phyloP scores from a whole-genome alignment of 495 filamentous ascomycete genomes.

The Penicilliopsis zonata region DNA sequence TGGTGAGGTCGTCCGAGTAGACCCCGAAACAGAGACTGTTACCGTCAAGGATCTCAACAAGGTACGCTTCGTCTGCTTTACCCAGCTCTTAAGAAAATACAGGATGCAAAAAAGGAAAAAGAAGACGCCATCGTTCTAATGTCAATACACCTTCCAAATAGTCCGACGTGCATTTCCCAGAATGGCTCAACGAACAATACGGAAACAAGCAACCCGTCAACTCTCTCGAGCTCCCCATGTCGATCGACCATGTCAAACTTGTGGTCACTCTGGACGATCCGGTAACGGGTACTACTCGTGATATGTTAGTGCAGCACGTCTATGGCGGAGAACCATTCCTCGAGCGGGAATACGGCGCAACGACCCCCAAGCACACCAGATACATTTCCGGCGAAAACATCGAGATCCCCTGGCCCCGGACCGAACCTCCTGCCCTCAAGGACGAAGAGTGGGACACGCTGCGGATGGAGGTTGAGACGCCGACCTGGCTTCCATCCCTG shows the following conservation, averaged over 20 bases:
- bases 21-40: conserved; percentile 43
- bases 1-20: conserved; percentile 48
- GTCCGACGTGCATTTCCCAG: conserved; percentile 46
- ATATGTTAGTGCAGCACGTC: conserved; percentile 66
- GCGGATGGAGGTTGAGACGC: conserved; percentile 60
- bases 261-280: conserved; percentile 61
- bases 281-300: conserved; percentile 44
- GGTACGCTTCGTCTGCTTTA: conserved; percentile 40
- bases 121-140: too few species aligned
- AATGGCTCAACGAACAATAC: conserved; percentile 34
- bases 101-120: too few species aligned
- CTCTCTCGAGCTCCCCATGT: conserved; percentile 36
- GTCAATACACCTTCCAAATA: conserved; percentile 13
- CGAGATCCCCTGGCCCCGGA: conserved; percentile 62
- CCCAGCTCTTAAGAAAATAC: neutral
- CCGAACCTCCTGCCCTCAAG: conserved; percentile 20
- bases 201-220: conserved; percentile 28
- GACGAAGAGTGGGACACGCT: conserved; percentile 58
- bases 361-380: conserved; percentile 26
- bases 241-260: conserved; percentile 63
- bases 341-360: conserved; percentile 19
- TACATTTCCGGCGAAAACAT: conserved; percentile 36
- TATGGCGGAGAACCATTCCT: conserved; percentile 21
- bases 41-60: conserved; percentile 51
- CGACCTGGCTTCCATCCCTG: conserved; percentile 65